phyloP scores from a whole-genome alignment of 768 basidiomycete species.

The Mrakia blollopis region DNA sequence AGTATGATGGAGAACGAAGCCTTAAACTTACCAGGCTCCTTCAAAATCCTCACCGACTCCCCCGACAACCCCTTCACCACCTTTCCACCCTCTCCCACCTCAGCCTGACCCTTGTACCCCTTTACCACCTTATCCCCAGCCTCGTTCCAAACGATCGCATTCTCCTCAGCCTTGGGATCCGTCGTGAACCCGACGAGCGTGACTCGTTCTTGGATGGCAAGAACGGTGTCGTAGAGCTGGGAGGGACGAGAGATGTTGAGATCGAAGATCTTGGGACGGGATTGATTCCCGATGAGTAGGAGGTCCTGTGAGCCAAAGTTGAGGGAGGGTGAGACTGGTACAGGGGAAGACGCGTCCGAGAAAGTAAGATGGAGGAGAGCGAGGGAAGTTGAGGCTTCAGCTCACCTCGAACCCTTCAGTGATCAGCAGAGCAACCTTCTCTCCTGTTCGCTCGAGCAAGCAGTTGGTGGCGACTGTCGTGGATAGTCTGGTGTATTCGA shows the following conservation, averaged over 20 bases:
- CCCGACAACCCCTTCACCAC: conserved; percentile 13
- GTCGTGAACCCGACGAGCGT: conserved; percentile 38
- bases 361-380: not conserved
- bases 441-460: conserved; percentile 36
- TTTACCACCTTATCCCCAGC: conserved; percentile 1
- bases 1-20: not conserved
- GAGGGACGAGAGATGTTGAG: conserved; percentile 32
- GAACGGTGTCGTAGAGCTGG: conserved; percentile 30
- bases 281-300: conserved; percentile 36
- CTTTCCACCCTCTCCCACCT: conserved; percentile 30
- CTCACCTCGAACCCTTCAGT: conserved; percentile 36
- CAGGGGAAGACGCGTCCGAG: not conserved
- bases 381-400: not conserved
- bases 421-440: conserved; percentile 32
- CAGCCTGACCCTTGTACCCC: conserved; percentile 34
- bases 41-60: conserved; percentile 14
- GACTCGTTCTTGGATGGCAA: conserved; percentile 35
- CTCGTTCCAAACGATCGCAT: conserved; percentile 22
- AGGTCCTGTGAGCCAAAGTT: conserved; percentile 21
- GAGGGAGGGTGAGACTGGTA: not conserved
- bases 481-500: conserved; percentile 19
- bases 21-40: not conserved
- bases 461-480: conserved; percentile 29
- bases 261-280: conserved; percentile 36
- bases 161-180: conserved; percentile 31